Evolutionary conservation across 257 asterid genomes (phyloP), one percentile per base, ranked within the genome.

Genomic region (Fraxinus anomala): DNA sequence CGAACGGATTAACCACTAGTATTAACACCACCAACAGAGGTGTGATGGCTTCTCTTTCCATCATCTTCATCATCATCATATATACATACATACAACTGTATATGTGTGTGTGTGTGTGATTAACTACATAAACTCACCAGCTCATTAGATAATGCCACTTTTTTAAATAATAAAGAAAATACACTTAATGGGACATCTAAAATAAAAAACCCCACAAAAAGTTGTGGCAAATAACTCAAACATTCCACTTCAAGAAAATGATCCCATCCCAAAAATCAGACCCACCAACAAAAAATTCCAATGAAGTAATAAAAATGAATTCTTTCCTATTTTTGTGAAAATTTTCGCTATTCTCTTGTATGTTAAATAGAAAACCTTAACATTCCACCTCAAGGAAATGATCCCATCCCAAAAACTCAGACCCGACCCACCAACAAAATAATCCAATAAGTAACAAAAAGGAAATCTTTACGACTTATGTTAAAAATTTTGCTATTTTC

Each of bases 11-110:
- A 77, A 80, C 63, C 86, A 84, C 69, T 86, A 89, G 69, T 84
- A 91, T 83, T 89, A 94, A 74, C 91, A 86, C 88, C 78, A 87
- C 84, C 47, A 84, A 42, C 85, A 87, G 49, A 11, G 89, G 56
- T 73, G 82, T 76, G 84, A 84, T 49, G 16, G 80, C 84, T 79
- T 81, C 85, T 83, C 83, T 87, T 72, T 84, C 89, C 89, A 84
- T 77, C 85, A 74, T 80, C 82, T 80, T 87, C 81, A 19, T 54
- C 65, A 54, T 54, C 65, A n/a, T 7, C 26, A 54, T 7, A 19
- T n/a, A 54, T n/a, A 54, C 65, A 54, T 5, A 54, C 65, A 54
- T 19, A 5, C 19, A 1, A 19, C 26, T 54, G 69, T 73, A 61
- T 76, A 39, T 72, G 31, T 73, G 44, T 12, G 34, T 31, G 67